Conservation (phyloP, 257 asterid species). For the Capsicum baccatum region DNA sequence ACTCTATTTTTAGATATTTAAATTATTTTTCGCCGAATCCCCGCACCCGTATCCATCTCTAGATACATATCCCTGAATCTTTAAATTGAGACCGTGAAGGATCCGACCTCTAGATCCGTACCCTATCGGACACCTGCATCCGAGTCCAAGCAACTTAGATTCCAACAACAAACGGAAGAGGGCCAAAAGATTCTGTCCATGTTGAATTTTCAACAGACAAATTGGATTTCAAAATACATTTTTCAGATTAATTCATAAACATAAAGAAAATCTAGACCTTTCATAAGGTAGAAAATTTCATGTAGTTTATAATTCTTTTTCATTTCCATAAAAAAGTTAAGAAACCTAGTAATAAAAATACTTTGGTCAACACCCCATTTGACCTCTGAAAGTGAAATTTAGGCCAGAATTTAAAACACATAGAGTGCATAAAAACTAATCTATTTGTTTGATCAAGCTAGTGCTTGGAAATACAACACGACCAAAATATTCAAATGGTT, state of each 20-base stretch:
- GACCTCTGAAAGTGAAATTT: constrained; percentile 20
- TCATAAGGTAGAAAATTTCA: background rate
- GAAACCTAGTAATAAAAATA: background rate
- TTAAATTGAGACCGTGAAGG: too few species aligned
- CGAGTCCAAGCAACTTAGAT: too few species aligned
- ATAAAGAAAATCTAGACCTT: constrained; percentile 9
- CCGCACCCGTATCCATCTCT: too few species aligned
- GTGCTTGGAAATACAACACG: background rate
- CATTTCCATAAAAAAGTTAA: background rate
- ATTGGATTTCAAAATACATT: constrained; percentile 2
- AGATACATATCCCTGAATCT: too few species aligned
- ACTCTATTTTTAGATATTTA: too few species aligned
- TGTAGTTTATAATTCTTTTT: background rate
- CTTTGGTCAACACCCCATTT: constrained; percentile 8
- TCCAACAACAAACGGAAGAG: background rate
- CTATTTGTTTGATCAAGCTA: background rate
- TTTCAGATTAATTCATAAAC: background rate
- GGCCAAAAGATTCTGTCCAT: constrained; percentile 10
- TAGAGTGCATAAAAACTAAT: constrained; percentile 1
- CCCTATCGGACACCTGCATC: too few species aligned
- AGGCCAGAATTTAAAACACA: background rate
- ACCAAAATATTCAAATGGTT: background rate
- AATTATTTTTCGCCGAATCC: too few species aligned
- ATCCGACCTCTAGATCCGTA: too few species aligned
- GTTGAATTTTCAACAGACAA: constrained; percentile 19